Evolutionary conservation across 345 rosid genomes (phyloP).

Genomic region (Excoecaria agallocha): DNA sequence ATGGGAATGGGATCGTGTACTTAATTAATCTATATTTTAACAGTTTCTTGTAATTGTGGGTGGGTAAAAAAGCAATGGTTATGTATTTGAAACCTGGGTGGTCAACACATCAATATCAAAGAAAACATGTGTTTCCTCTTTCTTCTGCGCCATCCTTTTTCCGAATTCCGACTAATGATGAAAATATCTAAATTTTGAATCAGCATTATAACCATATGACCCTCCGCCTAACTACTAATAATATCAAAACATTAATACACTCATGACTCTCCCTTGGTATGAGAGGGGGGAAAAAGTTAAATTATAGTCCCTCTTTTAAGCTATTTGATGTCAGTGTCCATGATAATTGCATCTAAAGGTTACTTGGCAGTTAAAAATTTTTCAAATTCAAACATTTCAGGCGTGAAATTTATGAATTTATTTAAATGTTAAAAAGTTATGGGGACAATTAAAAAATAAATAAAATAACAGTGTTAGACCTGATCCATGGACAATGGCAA

Average conservation of each 20-base stretch:
- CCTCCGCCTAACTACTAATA: not conserved
- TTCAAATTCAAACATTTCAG: too few species aligned
- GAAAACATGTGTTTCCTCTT: conserved; percentile 13
- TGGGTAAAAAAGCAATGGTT: conserved; percentile 28
- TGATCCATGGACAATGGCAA: too few species aligned
- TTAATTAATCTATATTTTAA: conserved; percentile 11
- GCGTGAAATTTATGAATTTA: too few species aligned
- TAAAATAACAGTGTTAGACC: too few species aligned
- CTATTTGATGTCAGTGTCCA: too few species aligned
- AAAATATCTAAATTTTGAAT: not conserved
- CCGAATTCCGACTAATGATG: not conserved
- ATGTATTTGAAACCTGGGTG: conserved; percentile 26
- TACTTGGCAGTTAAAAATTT: too few species aligned
- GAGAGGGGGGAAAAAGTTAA: not conserved
- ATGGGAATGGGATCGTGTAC: conserved; percentile 5
- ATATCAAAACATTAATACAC: not conserved
- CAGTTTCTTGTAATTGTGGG: conserved; percentile 9
- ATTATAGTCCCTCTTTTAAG: too few species aligned
- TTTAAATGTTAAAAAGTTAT: too few species aligned
- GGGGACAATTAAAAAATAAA: too few species aligned
- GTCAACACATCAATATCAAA: conserved; percentile 16
- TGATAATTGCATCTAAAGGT: too few species aligned
- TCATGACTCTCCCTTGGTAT: not conserved
- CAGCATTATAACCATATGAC: not conserved
- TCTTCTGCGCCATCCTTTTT: not conserved